phyloP scores from a whole-genome alignment of 1,139 yeast genomes.

The Protomyces lactucae-debilis region DNA sequence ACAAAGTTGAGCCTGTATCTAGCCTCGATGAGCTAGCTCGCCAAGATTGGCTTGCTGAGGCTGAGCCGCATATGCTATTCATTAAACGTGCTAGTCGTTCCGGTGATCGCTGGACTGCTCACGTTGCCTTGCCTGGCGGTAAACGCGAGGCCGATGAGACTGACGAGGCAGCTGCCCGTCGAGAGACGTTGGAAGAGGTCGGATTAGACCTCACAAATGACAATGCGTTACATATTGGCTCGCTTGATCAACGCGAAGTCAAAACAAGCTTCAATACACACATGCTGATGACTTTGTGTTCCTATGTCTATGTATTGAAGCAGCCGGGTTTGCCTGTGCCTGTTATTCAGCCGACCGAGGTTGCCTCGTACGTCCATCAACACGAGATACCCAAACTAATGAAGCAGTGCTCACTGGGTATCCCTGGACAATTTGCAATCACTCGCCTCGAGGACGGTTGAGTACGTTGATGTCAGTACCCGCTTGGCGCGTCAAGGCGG shows the following conservation, averaged over 20 bases:
- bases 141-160: slow-evolving; percentile 39
- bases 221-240: slow-evolving; percentile 36
- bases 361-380: slow-evolving; percentile 36
- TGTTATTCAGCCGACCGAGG: slow-evolving; percentile 36
- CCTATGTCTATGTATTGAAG: slow-evolving; percentile 35
- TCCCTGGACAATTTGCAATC: slow-evolving; percentile 37
- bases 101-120: slow-evolving; percentile 45
- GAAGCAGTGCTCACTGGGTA: slow-evolving; percentile 40
- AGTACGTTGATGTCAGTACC: slow-evolving; percentile 31
- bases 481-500: slow-evolving; percentile 9
- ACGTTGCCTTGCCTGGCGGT: slow-evolving; percentile 45
- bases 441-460: slow-evolving; percentile 33
- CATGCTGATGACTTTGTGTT: slow-evolving; percentile 36
- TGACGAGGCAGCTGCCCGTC: slow-evolving; percentile 39
- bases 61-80: slow-evolving; percentile 38
- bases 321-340: slow-evolving; percentile 29
- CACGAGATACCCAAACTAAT: slow-evolving; percentile 39
- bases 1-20: neutral
- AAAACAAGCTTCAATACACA: slow-evolving; percentile 39
- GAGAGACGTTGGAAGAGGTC: slow-evolving; percentile 43
- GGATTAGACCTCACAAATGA: slow-evolving; percentile 39
- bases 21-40: neutral
- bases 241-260: slow-evolving; percentile 40
- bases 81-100: slow-evolving; percentile 41
- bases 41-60: neutral